Base-by-base conservation (phyloP, 331 rosid species). In the Rhamnella rubrinervis region DNA sequence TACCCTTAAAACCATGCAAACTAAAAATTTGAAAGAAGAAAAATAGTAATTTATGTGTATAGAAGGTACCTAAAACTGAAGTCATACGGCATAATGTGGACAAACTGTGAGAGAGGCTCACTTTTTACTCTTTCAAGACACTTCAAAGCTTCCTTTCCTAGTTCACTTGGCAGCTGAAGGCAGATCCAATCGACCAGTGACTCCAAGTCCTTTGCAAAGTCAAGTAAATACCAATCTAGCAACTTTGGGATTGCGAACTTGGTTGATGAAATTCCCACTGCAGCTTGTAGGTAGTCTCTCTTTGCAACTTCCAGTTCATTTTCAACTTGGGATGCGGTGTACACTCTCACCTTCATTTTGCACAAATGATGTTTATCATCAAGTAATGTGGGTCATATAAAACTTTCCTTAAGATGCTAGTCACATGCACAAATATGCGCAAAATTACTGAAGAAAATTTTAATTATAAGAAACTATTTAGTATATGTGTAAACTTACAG, bases 201-300 rank as follows among this genome's bases (percentile, higher is more conserved):
- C 60, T 86, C 92, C 77, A 86, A 67, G 77, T 92, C 96, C 87
- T 92, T 89, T 10, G 95, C 95, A 73, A 87, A 95, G 75, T 95
- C 99, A 41, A 85, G 90, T 47, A 82, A 75, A 78, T 95, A 95
- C 99, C 99, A 91, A 57, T 91, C 96, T 78, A 91, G 46, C 12
- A 91, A 75, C 77, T 87, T 92, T 13, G 98, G 98, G 74, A 89
- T 79, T 63, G 79, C 69, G 69, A 92, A 61, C 70, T 80, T 88
- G 31, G 9, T 77, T 69, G 80, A 78, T 55, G 93, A 78, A 55
- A 92, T 81, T 23, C 96, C 93, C 35, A 89, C 83, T 35, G 93
- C 81, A 65, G 93, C 98, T 66, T 86, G 78, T 59, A 89, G 76
- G 76, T 92, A 92, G 51, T 89, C 98, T 76, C 85, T 88, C 79